Conservation (phyloP, 2,329 filamentous ascomycete species). For the Ophiostoma himal-ulmi region DNA sequence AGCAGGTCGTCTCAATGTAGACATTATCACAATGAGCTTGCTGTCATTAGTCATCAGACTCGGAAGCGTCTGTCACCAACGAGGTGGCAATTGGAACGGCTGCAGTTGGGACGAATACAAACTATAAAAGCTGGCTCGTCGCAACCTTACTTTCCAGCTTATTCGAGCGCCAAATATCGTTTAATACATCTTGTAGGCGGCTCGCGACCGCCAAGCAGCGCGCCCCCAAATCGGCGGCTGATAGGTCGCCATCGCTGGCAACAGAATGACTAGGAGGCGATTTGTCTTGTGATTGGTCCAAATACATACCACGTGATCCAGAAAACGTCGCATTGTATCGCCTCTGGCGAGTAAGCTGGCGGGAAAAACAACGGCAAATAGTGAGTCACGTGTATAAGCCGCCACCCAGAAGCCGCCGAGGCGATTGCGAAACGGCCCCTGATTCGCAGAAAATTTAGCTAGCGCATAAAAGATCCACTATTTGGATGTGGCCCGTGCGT, state of each 20-base stretch:
- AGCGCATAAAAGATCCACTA: constrained; percentile 22
- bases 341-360: background rate
- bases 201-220: background rate
- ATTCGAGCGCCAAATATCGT: background rate
- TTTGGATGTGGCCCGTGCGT: constrained; percentile 26
- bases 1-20: background rate
- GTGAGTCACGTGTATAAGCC: constrained; percentile 19
- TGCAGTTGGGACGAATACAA: too few relatives aligned
- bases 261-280: background rate
- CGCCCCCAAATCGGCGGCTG: background rate
- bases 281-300: background rate
- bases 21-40: background rate
- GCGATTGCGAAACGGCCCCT: constrained; percentile 24
- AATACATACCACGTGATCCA: constrained; percentile 17
- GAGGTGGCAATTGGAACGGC: too few relatives aligned
- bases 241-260: background rate
- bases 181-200: background rate
- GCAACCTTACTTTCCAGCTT: background rate
- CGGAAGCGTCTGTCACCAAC: too few relatives aligned
- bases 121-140: too few relatives aligned
- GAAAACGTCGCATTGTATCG: background rate
- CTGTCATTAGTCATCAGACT: background rate
- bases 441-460: constrained; percentile 27
- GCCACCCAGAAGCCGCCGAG: constrained; percentile 23
- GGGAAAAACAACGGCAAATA: background rate